Evolutionary conservation across 129 eudicot genomes (phyloP).

Genomic region (Apium graveolens): DNA sequence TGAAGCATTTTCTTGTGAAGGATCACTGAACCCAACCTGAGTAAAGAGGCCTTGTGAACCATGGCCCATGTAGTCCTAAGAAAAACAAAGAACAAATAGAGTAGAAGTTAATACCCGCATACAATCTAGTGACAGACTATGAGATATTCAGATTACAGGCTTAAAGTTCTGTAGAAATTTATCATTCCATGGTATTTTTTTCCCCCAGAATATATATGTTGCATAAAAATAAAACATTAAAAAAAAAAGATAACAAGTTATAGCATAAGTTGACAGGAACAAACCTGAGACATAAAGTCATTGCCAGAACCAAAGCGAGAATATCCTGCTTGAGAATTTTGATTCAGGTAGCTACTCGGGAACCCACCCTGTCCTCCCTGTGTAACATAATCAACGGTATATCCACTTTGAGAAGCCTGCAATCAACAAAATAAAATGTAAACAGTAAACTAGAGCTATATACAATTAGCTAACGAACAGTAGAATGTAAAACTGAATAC

Average conservation of each 20-base stretch:
- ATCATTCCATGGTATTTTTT: background rate
- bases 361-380: constrained; percentile 83
- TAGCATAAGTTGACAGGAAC: constrained; percentile 2
- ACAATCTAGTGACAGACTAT: background rate
- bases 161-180: background rate
- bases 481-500: background rate
- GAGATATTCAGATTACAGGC: background rate
- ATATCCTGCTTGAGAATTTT: constrained; percentile 87
- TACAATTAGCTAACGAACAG: background rate
- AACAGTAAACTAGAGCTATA: background rate
- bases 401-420: constrained; percentile 98
- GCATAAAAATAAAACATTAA: background rate
- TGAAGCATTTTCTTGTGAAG: constrained; percentile 70
- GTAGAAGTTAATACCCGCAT: background rate
- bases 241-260: background rate
- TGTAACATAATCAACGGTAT: constrained; percentile 72
- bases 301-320: constrained; percentile 89
- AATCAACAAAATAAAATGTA: background rate
- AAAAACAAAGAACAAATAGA: background rate
- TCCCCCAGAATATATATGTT: background rate
- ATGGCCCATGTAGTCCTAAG: constrained; percentile 84
- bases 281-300: constrained; percentile 97
- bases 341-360: constrained; percentile 81
- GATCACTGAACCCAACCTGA: constrained; percentile 73
- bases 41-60: constrained; percentile 91